Evolutionary conservation across 257 asterid species (phyloP), one percentile per base, ranked within the genome.

Genomic region (Capsicum rhomboideum): DNA sequence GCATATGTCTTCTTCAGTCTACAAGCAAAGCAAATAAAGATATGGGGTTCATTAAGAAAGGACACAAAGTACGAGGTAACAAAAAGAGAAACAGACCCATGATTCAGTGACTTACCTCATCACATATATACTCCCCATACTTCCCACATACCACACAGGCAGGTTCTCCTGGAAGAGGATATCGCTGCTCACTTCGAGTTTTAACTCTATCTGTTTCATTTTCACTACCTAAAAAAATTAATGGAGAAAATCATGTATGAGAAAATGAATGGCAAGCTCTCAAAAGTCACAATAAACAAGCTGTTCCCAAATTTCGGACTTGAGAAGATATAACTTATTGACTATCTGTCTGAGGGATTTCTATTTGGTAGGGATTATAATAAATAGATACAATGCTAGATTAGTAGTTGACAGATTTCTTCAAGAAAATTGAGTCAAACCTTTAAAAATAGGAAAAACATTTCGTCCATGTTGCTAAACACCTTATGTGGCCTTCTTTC

Each of bases 1-100:
- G 90, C 99, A 95, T 72, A 95, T 79, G 78, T 95, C 99, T 79
- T 95, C 98, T 72, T 92, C 86, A 20, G 99, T 94, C 98, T 95
- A 82, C 85, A 86, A 13, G 50, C 26, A 84, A 42, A 78, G 71
- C 21, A 84, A n/a, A 69, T 29, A 86, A 78, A 82, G 84, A 78
- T 44, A 69, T 68, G 79, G 72, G 80, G 34, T 71, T 50, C 79
- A 50, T 50, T 10, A 83, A 64, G 29, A n/a, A 53, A 68, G 85
- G 34, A 69, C 64, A 85, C 7, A 50, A 54, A 26, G 77, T 56
- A 80, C 23, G 75, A 84, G 56, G 82, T 21, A 82, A 72, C n/a
- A 37, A 59, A 31, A 23, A 59, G 37, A 46, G 12, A 23, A 85
- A 50, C 50, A 79, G 44, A 44, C 63, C 53, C 75, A 63, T 80